These are phyloP conservation scores for Aspergillus ruber DNA, from an alignment of 2,329 filamentous ascomycete species.

Conservation along the genomic window DNA sequence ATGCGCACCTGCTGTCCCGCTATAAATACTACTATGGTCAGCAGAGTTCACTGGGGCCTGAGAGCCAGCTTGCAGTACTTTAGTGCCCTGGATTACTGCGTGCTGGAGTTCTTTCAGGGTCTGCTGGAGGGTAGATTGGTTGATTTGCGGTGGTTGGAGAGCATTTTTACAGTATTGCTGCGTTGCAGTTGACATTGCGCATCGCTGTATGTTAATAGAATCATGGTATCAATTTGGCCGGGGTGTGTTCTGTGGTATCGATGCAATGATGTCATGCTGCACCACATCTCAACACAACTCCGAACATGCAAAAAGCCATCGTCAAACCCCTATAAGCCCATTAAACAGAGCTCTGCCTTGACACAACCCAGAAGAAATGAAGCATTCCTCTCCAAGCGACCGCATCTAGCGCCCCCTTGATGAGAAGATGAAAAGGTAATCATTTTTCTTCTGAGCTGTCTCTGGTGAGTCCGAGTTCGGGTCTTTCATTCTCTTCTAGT, in stretches of 20 bases:
- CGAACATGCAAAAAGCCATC: too few species aligned
- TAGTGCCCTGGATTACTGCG: not conserved
- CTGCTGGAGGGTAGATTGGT: not conserved
- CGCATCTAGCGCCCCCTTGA: conserved; percentile 30
- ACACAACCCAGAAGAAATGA: not conserved
- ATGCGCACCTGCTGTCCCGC: not conserved
- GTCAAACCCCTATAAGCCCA: too few species aligned
- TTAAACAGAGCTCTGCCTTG: too few species aligned
- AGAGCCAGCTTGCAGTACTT: not conserved
- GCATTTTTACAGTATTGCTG: not conserved
- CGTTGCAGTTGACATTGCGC: not conserved
- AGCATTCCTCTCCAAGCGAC: conserved; percentile 29
- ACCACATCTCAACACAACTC: too few species aligned
- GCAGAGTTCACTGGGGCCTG: not conserved
- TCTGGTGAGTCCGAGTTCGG: not conserved
- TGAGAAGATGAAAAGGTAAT: conserved; percentile 25
- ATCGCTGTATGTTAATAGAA: not conserved
- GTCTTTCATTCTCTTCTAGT: not conserved
- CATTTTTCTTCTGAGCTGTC: not conserved
- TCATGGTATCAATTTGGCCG: not conserved
- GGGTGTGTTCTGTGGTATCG: not conserved
- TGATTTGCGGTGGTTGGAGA: not conserved
- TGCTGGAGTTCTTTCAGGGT: not conserved
- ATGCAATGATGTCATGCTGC: not conserved
- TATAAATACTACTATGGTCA: not conserved